Evolutionary conservation across 2,329 filamentous ascomycete genomes (phyloP).

Genomic region (Alternaria rosae): DNA sequence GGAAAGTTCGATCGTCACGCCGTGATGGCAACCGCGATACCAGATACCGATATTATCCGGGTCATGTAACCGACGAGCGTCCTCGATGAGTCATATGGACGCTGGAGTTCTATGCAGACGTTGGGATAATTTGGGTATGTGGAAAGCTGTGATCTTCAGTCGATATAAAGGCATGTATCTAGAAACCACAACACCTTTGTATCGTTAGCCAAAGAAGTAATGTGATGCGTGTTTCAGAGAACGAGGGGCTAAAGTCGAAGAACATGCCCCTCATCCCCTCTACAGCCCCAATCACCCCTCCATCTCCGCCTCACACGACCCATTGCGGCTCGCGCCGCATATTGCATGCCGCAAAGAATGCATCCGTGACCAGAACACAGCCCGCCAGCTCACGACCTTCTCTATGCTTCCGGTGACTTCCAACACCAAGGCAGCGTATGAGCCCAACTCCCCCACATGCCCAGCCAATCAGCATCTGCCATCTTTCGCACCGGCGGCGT

Average conservation of each 20-base stretch:
- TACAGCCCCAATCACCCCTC: conserved; percentile 5
- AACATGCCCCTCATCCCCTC: background rate
- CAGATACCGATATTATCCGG: background rate
- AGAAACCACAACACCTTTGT: conserved; percentile 7
- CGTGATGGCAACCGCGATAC: background rate
- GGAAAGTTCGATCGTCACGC: background rate
- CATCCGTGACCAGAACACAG: conserved; percentile 11
- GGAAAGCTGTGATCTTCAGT: background rate
- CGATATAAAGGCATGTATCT: background rate
- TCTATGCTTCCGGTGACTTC: conserved; percentile 36
- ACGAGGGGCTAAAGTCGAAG: conserved; percentile 9
- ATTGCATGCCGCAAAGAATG: conserved; percentile 11
- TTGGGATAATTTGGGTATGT: background rate
- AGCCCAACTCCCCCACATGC: conserved; percentile 32
- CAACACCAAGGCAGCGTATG: conserved; percentile 39
- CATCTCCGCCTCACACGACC: conserved; percentile 14
- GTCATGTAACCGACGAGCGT: background rate
- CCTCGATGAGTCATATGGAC: background rate
- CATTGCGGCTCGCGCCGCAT: conserved; percentile 27
- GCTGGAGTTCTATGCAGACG: no score
- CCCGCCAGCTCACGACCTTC: conserved; percentile 36
- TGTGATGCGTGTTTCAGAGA: conserved; percentile 16
- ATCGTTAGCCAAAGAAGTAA: conserved; percentile 17
- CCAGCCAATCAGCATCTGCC: conserved; percentile 43
- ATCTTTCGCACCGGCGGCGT: conserved; percentile 34